A percentile compares a stretch with the other conserved stretches of the same genome.
Evolutionary conservation across 495 filamentous ascomycete species (phyloP).

Genomic region (Xylaria grammica): DNA sequence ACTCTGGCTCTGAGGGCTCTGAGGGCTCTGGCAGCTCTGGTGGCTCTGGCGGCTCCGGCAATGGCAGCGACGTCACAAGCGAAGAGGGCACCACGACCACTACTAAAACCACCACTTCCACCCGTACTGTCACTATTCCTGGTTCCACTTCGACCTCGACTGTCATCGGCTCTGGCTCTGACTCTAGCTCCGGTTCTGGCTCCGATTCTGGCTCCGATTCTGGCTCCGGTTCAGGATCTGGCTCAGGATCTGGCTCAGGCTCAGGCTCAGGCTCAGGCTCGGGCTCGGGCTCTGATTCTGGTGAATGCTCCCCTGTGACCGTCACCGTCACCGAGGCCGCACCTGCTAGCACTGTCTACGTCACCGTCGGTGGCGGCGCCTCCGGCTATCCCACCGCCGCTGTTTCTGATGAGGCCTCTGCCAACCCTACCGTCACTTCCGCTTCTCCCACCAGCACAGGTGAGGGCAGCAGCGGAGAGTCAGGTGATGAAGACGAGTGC

Average conservation of each 20-base stretch:
- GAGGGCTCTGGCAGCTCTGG: not conserved
- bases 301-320: constrained; percentile 38
- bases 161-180: constrained; percentile 30
- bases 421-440: constrained; percentile 11
- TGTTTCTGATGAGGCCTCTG: constrained; percentile 17
- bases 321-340: constrained; percentile 45
- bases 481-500: constrained; percentile 30
- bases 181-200: constrained; percentile 22
- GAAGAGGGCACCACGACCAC: constrained; percentile 42
- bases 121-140: constrained; percentile 46
- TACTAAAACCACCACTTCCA: constrained; percentile 47
- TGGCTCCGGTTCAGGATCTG: constrained; percentile 21
- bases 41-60: constrained; percentile 3
- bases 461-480: constrained; percentile 21
- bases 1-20: constrained; percentile 6
- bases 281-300: too few relatives aligned
- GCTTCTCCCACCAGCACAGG: constrained; percentile 23
- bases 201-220: constrained; percentile 22
- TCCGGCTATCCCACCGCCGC: constrained; percentile 4
- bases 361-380: constrained; percentile 35
- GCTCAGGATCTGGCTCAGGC: constrained; percentile 23
- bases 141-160: constrained; percentile 18
- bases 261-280: constrained; percentile 20
- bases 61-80: constrained; percentile 15
- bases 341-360: constrained; percentile 45